Evolutionary conservation across 2,329 filamentous ascomycete species (phyloP), one percentile per base, ranked within the genome.

Genomic region (Alternaria metachromatica): DNA sequence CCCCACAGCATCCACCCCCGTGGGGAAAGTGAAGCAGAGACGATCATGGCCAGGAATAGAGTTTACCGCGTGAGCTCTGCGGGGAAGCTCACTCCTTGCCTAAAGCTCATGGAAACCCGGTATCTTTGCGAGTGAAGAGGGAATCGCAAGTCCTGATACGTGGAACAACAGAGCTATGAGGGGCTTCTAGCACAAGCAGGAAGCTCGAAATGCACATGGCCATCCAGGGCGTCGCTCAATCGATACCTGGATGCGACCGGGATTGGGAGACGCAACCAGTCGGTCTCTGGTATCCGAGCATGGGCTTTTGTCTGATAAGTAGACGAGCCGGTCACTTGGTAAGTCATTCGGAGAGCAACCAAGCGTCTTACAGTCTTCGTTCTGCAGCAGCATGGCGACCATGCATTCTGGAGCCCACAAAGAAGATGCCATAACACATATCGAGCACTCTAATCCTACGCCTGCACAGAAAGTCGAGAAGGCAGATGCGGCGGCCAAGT

Each of bases 401-500:
- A 43, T 46, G 10, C 26, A 50, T n/a, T 46, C 23, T 20, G 23
- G 67, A 23, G 55, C 49, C 23, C 20, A 15, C 3, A 61, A 61
- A 21, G 69, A 70, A 56, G 68, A 72, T 41, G 41, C 60, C 11
- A 72, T 72, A 11, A 65, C 67, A 8, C 65, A 68, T 45, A 41
- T 70, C 28, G 68, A 71, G 23, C 58, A 65, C 15, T 26, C 66
- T n/a, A 8, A 57, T 12, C 54, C 54, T 9, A 18, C 56, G 21
- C 44, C 48, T 6, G 26, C n/a, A 18, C 55, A 49, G 12, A 43
- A 28, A 26, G 58, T 23, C 26, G 13, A 50, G 13, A 65, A 61
- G 15, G 63, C 72, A 26, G 84, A 85, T 49, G 84, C 82, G 62
- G 84, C 84, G 5, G 84, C 82, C 6, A 75, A 81, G 48, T 85